Conservation (phyloP, 805 yeast genomes). For the Ogataea philodendri region DNA sequence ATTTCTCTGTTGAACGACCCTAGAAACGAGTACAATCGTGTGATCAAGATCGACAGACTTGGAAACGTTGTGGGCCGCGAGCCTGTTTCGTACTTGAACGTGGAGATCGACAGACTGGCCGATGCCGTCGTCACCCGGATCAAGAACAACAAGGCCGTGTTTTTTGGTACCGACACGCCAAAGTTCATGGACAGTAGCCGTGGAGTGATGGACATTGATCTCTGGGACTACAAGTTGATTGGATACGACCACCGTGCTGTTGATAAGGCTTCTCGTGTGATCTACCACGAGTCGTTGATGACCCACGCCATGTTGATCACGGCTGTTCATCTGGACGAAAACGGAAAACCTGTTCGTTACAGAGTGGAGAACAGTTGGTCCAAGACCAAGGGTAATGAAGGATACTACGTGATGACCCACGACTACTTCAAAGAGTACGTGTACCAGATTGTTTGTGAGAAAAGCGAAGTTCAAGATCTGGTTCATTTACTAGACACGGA, state of each 20-base stretch:
- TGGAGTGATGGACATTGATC: slow-evolving; percentile 71
- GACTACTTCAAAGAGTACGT: slow-evolving; percentile 73
- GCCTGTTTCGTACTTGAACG: slow-evolving; percentile 68
- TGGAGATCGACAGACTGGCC: slow-evolving; percentile 57
- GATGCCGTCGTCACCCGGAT: slow-evolving; percentile 64
- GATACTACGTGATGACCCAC: slow-evolving; percentile 69
- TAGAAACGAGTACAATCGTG: slow-evolving; percentile 62
- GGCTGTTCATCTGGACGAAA: slow-evolving; percentile 70
- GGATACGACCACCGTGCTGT: slow-evolving; percentile 50
- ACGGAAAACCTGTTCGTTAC: slow-evolving; percentile 62
- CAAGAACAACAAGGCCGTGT: slow-evolving; percentile 72
- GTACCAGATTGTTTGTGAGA: slow-evolving; percentile 65
- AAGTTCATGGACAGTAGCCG: slow-evolving; percentile 59
- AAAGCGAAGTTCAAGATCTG: slow-evolving; percentile 44
- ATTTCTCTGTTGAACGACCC: slow-evolving; percentile 82
- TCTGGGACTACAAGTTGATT: slow-evolving; percentile 61
- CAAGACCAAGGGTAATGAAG: slow-evolving; percentile 61
- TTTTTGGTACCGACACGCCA: slow-evolving; percentile 90
- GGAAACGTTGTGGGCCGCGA: slow-evolving; percentile 74
- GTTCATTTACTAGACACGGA: slow-evolving; percentile 39
- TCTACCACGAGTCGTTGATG: slow-evolving; percentile 72
- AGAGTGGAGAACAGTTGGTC: slow-evolving; percentile 82
- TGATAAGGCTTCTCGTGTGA: slow-evolving; percentile 65
- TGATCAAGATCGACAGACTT: slow-evolving; percentile 69
- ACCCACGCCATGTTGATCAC: slow-evolving; percentile 89